Conservation (phyloP, 768 basidiomycete genomes). For the Leucocoprinus sp. region DNA sequence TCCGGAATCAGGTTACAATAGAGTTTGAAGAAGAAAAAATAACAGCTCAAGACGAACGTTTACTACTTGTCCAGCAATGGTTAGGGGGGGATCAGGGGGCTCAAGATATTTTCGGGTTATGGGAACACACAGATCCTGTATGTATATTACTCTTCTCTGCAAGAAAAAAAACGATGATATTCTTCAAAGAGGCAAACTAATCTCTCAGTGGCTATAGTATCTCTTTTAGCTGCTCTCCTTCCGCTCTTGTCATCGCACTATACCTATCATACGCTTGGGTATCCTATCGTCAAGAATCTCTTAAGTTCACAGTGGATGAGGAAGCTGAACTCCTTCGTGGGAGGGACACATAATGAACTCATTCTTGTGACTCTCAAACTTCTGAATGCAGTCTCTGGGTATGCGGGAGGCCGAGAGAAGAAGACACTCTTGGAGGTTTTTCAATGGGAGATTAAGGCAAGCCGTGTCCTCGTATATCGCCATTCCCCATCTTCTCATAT, state of each 20-base stretch:
- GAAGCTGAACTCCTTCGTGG: slow-evolving; percentile 53
- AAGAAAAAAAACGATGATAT: neutral
- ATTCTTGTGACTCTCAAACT: slow-evolving; percentile 60
- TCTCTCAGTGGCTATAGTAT: slow-evolving; percentile 14
- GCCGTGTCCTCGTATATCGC: slow-evolving; percentile 4
- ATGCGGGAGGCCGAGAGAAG: slow-evolving; percentile 59
- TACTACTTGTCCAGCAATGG: slow-evolving; percentile 56
- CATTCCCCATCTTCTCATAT: slow-evolving; percentile 8
- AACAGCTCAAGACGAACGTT: slow-evolving; percentile 48
- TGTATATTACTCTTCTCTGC: slow-evolving; percentile 15
- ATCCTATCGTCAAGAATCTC: slow-evolving; percentile 52
- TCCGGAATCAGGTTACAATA: slow-evolving; percentile 59
- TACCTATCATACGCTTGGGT: slow-evolving; percentile 53
- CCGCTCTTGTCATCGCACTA: slow-evolving; percentile 61
- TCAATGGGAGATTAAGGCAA: slow-evolving; percentile 73
- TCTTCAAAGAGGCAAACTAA: neutral
- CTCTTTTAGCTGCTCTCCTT: slow-evolving; percentile 52
- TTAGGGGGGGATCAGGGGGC: slow-evolving; percentile 47
- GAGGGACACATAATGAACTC: slow-evolving; percentile 54
- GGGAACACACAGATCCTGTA: slow-evolving; percentile 49
- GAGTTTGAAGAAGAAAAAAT: slow-evolving; percentile 39
- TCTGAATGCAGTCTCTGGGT: slow-evolving; percentile 51
- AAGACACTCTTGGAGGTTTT: slow-evolving; percentile 59
- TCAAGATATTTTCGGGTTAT: slow-evolving; percentile 53
- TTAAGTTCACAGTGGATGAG: slow-evolving; percentile 49